Evolutionary conservation across 2,329 filamentous ascomycete genomes (phyloP).

Genomic region (Talaromyces sp.): DNA sequence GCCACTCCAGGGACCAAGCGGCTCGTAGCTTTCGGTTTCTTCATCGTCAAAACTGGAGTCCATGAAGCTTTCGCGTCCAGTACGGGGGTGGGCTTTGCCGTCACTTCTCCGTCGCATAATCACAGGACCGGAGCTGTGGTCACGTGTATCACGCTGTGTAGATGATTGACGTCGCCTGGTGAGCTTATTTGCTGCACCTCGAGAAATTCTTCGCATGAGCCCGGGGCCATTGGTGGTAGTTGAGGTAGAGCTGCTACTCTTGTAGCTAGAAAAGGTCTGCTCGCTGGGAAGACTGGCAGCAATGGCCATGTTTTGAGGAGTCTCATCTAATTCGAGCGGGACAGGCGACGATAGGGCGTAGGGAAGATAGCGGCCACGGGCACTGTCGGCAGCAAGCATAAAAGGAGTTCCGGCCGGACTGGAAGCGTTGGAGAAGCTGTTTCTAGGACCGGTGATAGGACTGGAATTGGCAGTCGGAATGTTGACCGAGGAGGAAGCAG

Average conservation of each 20-base stretch:
- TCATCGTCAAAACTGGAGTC: conserved; percentile 54
- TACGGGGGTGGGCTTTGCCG: conserved; percentile 69
- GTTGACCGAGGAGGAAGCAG: conserved; percentile 10
- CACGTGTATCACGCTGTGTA: conserved; percentile 68
- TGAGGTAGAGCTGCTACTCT: conserved; percentile 50
- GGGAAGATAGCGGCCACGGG: conserved; percentile 23
- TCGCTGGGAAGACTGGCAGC: conserved; percentile 14
- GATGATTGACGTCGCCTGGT: conserved; percentile 71
- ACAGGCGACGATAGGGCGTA: conserved; percentile 35
- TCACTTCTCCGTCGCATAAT: conserved; percentile 84
- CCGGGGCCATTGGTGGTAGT: conserved; percentile 43
- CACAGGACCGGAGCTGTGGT: conserved; percentile 83
- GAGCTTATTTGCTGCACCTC: conserved; percentile 66
- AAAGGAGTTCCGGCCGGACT: conserved; percentile 31
- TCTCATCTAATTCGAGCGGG: conserved; percentile 67
- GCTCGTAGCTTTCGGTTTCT: conserved; percentile 36
- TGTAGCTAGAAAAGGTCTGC: conserved; percentile 20
- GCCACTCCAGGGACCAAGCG: conserved; percentile 37
- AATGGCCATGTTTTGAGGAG: conserved; percentile 46
- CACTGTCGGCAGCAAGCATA: conserved; percentile 28
- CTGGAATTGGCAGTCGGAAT: conserved; percentile 21
- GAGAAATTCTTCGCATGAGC: conserved; percentile 80
- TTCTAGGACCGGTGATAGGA: conserved; percentile 21
- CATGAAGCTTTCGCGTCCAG: conserved; percentile 34
- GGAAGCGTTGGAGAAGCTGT: conserved; percentile 19